Percentiles rank a stretch among this genome's conserved stretches.
These are phyloP conservation scores for Rhododendron ferrugineum DNA, from an alignment of 148 eudicot genomes.

Conservation along the genomic window DNA sequence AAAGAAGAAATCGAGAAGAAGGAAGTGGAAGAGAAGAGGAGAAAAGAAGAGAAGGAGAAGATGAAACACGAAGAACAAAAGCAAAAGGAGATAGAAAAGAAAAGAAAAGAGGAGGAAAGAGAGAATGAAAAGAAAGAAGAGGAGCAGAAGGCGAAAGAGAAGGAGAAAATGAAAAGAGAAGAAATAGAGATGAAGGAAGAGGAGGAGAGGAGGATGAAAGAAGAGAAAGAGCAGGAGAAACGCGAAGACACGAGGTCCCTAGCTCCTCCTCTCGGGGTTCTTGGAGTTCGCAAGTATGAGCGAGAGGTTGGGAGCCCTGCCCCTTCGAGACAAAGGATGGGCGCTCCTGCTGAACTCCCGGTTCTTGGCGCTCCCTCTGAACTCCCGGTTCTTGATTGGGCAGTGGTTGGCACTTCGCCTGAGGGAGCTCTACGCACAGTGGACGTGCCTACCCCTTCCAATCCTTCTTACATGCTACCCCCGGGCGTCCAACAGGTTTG, in stretches of 20 bases:
- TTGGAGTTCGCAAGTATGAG: not conserved
- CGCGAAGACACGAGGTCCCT: not conserved
- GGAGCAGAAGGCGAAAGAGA: not conserved
- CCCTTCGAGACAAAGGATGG: not conserved
- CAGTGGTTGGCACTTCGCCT: not conserved
- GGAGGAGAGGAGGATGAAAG: not conserved
- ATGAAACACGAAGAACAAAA: not conserved
- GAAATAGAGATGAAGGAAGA: not conserved
- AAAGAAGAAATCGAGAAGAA: not conserved
- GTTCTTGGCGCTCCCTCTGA: not conserved
- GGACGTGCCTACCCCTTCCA: not conserved
- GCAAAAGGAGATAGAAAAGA: not conserved
- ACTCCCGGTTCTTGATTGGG: not conserved
- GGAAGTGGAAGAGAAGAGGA: not conserved
- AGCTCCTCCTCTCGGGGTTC: not conserved
- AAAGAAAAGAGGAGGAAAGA: not conserved
- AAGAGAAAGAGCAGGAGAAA: not conserved
- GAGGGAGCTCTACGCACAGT: not conserved
- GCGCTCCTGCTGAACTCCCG: not conserved
- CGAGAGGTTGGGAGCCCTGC: not conserved
- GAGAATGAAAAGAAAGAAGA: not conserved
- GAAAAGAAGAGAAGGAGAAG: not conserved
- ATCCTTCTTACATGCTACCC: not conserved
- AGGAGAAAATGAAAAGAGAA: not conserved
- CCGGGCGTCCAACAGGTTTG: not conserved